Conservation (phyloP, 129 eudicot species). For the Centrapalus pauciflorus region DNA sequence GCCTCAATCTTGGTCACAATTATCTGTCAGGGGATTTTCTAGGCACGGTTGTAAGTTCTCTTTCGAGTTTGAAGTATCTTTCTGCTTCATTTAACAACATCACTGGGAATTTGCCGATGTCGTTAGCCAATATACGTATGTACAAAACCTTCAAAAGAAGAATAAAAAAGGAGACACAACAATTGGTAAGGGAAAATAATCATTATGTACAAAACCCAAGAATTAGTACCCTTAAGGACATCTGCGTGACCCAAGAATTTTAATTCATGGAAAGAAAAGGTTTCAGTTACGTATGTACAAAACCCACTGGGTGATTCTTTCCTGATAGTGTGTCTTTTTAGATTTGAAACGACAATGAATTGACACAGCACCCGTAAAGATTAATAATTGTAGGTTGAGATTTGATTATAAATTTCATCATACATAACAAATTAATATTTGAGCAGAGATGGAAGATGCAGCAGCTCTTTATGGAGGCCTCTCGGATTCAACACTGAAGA, state of each 20-base stretch:
- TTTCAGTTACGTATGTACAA: too few species aligned
- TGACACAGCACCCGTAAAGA: neutral
- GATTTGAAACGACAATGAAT: slow-evolving; percentile 4
- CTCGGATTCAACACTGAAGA: too few species aligned
- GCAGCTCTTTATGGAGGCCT: slow-evolving; percentile 68
- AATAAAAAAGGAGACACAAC: too few species aligned
- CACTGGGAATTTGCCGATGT: slow-evolving; percentile 53
- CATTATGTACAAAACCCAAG: too few species aligned
- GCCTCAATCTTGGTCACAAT: slow-evolving; percentile 52
- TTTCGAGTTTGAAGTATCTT: slow-evolving; percentile 59
- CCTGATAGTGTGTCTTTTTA: neutral
- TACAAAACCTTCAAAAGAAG: too few species aligned
- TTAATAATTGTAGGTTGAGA: neutral
- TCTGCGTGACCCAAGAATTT: too few species aligned
- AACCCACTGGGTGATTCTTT: slow-evolving; percentile 7
- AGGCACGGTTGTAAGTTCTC: slow-evolving; percentile 47
- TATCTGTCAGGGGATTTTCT: slow-evolving; percentile 68
- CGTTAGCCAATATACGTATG: slow-evolving; percentile 55
- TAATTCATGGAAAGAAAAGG: too few species aligned
- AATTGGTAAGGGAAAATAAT: too few species aligned
- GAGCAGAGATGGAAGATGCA: slow-evolving; percentile 67
- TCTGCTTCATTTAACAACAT: slow-evolving; percentile 66
- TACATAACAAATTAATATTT: neutral
- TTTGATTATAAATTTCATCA: neutral
- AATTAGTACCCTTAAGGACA: too few species aligned